Percentiles rank a stretch among this genome's conserved stretches.
Evolutionary conservation across 176 grass and related monocot species (phyloP).

Genomic region (Carex parvula): DNA sequence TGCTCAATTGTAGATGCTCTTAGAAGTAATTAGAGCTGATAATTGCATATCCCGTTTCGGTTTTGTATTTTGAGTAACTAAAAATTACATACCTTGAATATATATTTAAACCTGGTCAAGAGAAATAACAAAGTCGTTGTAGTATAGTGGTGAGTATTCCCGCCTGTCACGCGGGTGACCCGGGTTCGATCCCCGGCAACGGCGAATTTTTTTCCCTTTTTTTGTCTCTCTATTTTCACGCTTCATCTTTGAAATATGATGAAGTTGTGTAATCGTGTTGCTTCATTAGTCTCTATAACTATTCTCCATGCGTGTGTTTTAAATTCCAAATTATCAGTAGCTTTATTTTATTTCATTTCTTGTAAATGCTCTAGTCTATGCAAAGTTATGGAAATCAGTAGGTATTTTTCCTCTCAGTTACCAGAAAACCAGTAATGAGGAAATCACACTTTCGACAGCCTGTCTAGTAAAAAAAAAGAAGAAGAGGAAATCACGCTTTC

Average conservation of each 20-base stretch:
- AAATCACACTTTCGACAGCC: no score
- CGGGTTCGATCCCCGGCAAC: slow-evolving; percentile 34
- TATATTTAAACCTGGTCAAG: no score
- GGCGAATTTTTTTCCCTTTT: no score
- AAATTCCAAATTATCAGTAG: neutral
- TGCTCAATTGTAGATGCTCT: no score
- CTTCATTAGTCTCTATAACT: neutral
- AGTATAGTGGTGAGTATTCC: slow-evolving; percentile 61
- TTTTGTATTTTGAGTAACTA: no score
- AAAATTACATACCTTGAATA: no score
- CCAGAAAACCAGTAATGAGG: no score
- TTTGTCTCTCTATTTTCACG: neutral
- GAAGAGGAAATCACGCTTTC: no score
- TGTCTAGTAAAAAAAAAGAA: no score
- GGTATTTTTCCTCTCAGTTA: no score
- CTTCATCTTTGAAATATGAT: neutral
- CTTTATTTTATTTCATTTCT: neutral
- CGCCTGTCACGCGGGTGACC: slow-evolving; percentile 48
- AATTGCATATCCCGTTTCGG: no score
- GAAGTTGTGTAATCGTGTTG: neutral
- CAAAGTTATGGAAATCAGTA: neutral
- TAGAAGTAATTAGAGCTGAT: no score
- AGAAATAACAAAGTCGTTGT: slow-evolving; percentile 37
- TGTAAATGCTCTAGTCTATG: neutral
- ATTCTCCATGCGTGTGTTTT: neutral